Evolutionary conservation across 1,284 basidiomycete species (phyloP), one percentile per base, ranked within the genome.

Genomic region (Malassezia sympodialis): DNA sequence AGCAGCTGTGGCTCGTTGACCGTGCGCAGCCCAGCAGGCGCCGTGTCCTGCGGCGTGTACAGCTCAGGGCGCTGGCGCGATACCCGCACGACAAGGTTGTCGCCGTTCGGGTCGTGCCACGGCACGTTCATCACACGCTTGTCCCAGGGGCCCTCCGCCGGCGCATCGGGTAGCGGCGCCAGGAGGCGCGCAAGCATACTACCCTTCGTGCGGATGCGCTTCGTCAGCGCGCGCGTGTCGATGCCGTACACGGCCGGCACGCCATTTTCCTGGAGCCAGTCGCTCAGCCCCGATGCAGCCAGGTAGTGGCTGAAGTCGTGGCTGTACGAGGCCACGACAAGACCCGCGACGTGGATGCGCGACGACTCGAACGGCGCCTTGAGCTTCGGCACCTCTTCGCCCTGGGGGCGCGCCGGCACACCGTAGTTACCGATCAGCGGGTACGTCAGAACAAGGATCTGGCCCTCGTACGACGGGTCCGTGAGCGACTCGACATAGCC

Each of bases 401-500:
- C 63, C 46, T 68, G 63, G 41, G 77, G 75, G 39, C 90, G 84
- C 61, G 81, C 81, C 51, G 94, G 94, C n/a, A 98, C 91, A 76
- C 94, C 94, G 75, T 99, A 99, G 77, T 96, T 96, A 53, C 94
- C 94, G 65, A 96, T 81, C 66, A 99, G 81, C 4, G 94, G 94
- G 78, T 96, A 98, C 5, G 94, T 98, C 65, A 98, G 81, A 59
- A 98, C 85, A 58, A 99, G 84, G 72, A 99, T 98, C 77, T 98
- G 94, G 48, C 90, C 90, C 76, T 93, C 86, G 78, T 98, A 99
- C 2, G 94, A 98, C 15, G 94, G 94, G 77, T 98, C 94, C 47
- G 94, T 99, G 62, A 98, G 80, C 15, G 94, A 96, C 75, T 98
- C 94, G 58, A 90, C 91, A 77, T 98, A 98, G 43, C 94, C 94